phyloP scores from a whole-genome alignment of 2,329 filamentous ascomycete species.

The Neoarthrinium moseri region DNA sequence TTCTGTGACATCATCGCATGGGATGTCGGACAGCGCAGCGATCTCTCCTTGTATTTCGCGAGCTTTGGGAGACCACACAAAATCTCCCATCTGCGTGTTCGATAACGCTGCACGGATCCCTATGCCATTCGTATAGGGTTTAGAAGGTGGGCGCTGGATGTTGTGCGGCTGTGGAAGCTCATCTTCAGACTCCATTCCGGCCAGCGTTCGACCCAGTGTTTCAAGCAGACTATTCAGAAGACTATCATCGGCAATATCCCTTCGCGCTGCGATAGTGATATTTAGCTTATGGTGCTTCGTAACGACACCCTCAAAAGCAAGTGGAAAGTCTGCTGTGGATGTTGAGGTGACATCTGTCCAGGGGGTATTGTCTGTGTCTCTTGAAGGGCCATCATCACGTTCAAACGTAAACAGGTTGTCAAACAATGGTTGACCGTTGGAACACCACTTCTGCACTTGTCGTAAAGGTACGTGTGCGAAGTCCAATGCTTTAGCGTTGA shows the following conservation, averaged over 20 bases:
- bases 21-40: slow-evolving; percentile 56
- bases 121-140: background rate
- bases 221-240: slow-evolving; percentile 36
- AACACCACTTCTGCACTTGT: slow-evolving; percentile 77
- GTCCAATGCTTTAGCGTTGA: slow-evolving; percentile 64
- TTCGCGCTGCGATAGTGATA: slow-evolving; percentile 60
- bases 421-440: slow-evolving; percentile 62
- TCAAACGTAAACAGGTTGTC: slow-evolving; percentile 85
- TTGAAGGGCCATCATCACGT: slow-evolving; percentile 34
- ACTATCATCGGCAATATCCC: slow-evolving; percentile 29
- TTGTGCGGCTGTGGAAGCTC: background rate
- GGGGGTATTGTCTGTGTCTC: slow-evolving; percentile 29
- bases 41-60: slow-evolving; percentile 59
- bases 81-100: slow-evolving; percentile 23
- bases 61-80: slow-evolving; percentile 60
- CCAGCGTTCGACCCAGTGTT: slow-evolving; percentile 32
- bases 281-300: slow-evolving; percentile 44
- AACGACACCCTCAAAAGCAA: slow-evolving; percentile 73
- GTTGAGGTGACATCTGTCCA: slow-evolving; percentile 56
- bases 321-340: slow-evolving; percentile 64
- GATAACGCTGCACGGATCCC: background rate
- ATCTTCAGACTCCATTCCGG: slow-evolving; percentile 17
- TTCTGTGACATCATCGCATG: slow-evolving; percentile 50
- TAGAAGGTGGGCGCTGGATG: background rate
- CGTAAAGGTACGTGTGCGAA: slow-evolving; percentile 80